A percentile compares a stretch with the other conserved stretches of the same genome.
Conservation (phyloP, 2,329 filamentous ascomycete genomes). For the Aspergillus transmontanensis region DNA sequence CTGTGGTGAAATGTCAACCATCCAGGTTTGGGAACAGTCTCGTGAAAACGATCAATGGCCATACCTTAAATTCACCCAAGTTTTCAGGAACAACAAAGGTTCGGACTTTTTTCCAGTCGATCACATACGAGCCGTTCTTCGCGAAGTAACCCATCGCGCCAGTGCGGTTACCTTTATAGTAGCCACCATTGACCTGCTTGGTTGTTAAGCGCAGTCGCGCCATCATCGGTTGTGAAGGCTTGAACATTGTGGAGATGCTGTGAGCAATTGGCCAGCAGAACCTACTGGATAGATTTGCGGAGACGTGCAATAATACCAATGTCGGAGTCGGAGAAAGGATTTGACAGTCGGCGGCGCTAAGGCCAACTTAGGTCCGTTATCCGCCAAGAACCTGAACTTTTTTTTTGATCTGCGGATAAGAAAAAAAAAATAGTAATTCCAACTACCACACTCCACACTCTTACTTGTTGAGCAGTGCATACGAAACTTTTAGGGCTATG, state of each 20-base stretch:
- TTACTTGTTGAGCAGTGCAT: slow-evolving; percentile 16
- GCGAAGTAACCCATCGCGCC: slow-evolving; percentile 87
- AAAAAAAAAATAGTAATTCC: slow-evolving; percentile 29
- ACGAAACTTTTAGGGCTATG: slow-evolving; percentile 13
- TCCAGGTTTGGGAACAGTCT: background rate
- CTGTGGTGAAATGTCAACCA: slow-evolving; percentile 24
- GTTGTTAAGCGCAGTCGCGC: slow-evolving; percentile 82
- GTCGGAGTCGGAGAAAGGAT: slow-evolving; percentile 25
- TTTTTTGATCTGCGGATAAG: slow-evolving; percentile 28
- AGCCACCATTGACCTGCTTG: slow-evolving; percentile 90
- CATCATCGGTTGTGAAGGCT: slow-evolving; percentile 57
- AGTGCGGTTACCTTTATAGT: slow-evolving; percentile 93
- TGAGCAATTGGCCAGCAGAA: background rate
- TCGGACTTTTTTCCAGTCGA: slow-evolving; percentile 86
- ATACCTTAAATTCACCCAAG: slow-evolving; percentile 72
- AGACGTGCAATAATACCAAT: background rate
- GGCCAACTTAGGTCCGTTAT: slow-evolving; percentile 21
- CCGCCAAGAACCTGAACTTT: slow-evolving; percentile 36
- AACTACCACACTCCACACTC: slow-evolving; percentile 11
- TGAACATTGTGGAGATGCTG: slow-evolving; percentile 39
- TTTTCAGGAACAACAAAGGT: slow-evolving; percentile 80
- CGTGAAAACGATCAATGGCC: background rate
- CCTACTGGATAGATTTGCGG: background rate
- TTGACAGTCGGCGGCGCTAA: slow-evolving; percentile 31
- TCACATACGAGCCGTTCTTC: slow-evolving; percentile 60